Evolutionary conservation across 371 early-diverging fungal species (phyloP).

Genomic region (Encephalitozoon cuniculi): DNA sequence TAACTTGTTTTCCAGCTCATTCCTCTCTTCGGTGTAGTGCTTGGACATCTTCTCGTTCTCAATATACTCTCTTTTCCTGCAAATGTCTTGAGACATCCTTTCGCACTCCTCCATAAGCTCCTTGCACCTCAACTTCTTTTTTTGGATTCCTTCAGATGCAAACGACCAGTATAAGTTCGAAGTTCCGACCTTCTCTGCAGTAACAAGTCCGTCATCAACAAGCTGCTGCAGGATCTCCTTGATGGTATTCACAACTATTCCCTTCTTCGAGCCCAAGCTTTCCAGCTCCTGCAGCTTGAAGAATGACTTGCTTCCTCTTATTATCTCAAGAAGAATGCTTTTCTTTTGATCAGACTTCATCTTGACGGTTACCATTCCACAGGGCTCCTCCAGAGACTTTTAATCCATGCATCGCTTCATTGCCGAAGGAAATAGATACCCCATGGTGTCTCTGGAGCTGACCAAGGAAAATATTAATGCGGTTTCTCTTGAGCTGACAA

Average conservation of each 20-base stretch:
- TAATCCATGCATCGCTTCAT: neutral
- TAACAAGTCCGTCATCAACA: constrained; percentile 75
- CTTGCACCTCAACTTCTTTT: constrained; percentile 46
- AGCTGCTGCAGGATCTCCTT: constrained; percentile 77
- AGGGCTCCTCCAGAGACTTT: neutral
- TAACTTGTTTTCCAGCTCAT: constrained; percentile 54
- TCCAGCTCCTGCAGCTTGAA: constrained; percentile 78
- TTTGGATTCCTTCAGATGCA: constrained; percentile 63
- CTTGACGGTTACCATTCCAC: neutral
- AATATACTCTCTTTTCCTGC: neutral
- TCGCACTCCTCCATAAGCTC: constrained; percentile 26
- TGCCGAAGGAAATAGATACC: neutral
- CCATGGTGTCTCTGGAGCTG: constrained; percentile 3
- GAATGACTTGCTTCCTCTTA: constrained; percentile 58
- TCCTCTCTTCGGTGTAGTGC: constrained; percentile 59
- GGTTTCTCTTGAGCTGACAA: neutral
- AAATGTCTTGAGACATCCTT: constrained; percentile 13
- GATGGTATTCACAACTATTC: constrained; percentile 72
- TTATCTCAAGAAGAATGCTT: constrained; percentile 19
- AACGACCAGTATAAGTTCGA: constrained; percentile 83
- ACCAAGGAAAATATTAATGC: constrained; percentile 16
- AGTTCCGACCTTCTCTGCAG: constrained; percentile 78
- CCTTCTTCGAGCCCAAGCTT: constrained; percentile 75
- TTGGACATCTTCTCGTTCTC: constrained; percentile 16
- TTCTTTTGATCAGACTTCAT: constrained; percentile 31